Conservation (phyloP, 805 yeast species). For the Ogataea saltuana region DNA sequence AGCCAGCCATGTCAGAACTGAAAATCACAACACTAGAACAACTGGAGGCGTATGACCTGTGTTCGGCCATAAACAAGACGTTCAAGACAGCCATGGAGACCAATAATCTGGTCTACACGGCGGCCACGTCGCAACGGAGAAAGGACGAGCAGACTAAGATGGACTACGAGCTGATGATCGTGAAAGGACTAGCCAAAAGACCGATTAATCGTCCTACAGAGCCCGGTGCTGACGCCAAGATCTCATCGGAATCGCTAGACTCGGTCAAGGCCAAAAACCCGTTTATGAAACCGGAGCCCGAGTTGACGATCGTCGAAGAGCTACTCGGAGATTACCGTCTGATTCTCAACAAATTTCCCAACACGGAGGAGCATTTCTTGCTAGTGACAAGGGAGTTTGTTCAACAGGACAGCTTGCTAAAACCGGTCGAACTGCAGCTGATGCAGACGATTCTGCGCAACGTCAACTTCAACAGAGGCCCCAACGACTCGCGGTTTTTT, state of each 20-base stretch:
- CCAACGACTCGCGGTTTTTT: slow-evolving; percentile 52
- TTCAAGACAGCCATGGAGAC: slow-evolving; percentile 28
- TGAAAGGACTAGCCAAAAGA: slow-evolving; percentile 35
- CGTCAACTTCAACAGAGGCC: slow-evolving; percentile 43
- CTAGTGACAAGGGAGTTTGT: slow-evolving; percentile 74
- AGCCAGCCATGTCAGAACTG: too few species aligned
- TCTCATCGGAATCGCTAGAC: slow-evolving; percentile 37
- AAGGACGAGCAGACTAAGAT: slow-evolving; percentile 26
- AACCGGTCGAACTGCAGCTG: slow-evolving; percentile 66
- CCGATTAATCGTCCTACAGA: slow-evolving; percentile 38
- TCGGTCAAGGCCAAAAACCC: slow-evolving; percentile 55
- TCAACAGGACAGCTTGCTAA: slow-evolving; percentile 69
- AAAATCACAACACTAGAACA: slow-evolving; percentile 24
- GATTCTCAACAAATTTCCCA: slow-evolving; percentile 85
- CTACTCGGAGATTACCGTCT: slow-evolving; percentile 57
- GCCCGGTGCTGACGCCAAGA: slow-evolving; percentile 38
- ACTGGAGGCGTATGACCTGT: slow-evolving; percentile 23
- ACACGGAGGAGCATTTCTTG: slow-evolving; percentile 75
- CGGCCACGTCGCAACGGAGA: slow-evolving; percentile 23
- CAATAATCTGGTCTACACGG: slow-evolving; percentile 29
- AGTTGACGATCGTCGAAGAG: slow-evolving; percentile 58
- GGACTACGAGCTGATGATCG: slow-evolving; percentile 36
- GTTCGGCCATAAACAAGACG: slow-evolving; percentile 14
- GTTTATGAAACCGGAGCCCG: slow-evolving; percentile 77
- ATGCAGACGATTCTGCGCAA: slow-evolving; percentile 54